Base-by-base conservation (phyloP, 1,284 basidiomycete species). In the Tilletiopsis washingtonensis region DNA sequence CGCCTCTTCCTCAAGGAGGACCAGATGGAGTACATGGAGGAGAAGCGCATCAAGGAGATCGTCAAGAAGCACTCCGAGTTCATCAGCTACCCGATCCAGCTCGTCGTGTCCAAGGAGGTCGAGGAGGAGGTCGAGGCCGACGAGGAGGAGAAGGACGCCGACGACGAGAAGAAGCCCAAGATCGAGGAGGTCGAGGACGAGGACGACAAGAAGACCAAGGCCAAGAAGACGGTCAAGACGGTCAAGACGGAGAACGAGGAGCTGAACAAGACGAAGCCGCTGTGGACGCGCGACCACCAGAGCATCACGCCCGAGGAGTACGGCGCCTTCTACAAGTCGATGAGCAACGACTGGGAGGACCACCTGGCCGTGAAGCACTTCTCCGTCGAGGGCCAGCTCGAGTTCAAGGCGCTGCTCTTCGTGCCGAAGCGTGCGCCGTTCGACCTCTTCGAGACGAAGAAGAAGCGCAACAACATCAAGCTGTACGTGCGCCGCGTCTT, bases 401-500 rank as follows among this genome's bases (percentile, higher is more conserved):
- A 72, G 78, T 98, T 99, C 84, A 97, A 97, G 84, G 91, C 93
- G 27, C 91, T 99, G 75, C 85, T 98, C 70, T 99, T 65, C 43
- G 40, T 71, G 57, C 93, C 93, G 68, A 97, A 96, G 79, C 86
- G 91, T 40, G 56, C 42, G 38, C 49, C 93, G 50, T 98, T 98
- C 77, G 94, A 99, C 75, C 85, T 98, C 76, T 99, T 99, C 78
- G 94, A 98, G 81, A 88, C 87, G 66, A 98, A 99, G 87, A 98
- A 98, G 88, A 98, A 98, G 84, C 88, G 93, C 74, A 97, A 97
- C 84, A 98, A 97, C 86, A 97, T 99, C 82, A 98, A 98, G 81
- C 90, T 99, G 76, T 98, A 98, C 77, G 94, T 99, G 69, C 91
- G 94, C 80, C 90, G 94, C 55, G 93, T 98, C 71, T 98, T 99